Conservation (phyloP, 1,284 basidiomycete species). For the Moniliella sp. region DNA sequence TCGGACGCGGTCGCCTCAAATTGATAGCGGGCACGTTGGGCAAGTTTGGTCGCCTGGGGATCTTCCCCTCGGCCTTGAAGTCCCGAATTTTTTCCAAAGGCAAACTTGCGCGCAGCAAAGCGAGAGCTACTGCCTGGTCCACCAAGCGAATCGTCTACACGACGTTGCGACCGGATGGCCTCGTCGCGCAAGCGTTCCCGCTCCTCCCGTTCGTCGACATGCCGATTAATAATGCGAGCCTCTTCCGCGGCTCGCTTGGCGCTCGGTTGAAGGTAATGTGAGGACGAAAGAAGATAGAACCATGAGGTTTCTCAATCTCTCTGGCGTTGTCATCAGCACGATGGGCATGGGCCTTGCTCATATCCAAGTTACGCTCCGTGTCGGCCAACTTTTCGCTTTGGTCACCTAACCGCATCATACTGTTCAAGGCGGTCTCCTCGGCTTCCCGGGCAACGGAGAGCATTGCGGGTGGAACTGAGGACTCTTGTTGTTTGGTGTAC, state of each 20-base stretch:
- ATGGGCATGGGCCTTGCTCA: constrained; percentile 67
- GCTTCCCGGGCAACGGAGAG: constrained; percentile 73
- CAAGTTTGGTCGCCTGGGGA: constrained; percentile 41
- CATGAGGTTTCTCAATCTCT: constrained; percentile 78
- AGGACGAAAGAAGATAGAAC: constrained; percentile 69
- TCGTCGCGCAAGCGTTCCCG: constrained; percentile 40
- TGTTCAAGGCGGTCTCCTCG: constrained; percentile 78
- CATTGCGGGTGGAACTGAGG: constrained; percentile 73
- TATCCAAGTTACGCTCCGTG: constrained; percentile 83
- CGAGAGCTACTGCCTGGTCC: constrained; percentile 10
- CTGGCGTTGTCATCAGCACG: constrained; percentile 80
- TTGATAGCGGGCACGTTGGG: constrained; percentile 64
- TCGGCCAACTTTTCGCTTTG: constrained; percentile 67
- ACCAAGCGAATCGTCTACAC: constrained; percentile 57
- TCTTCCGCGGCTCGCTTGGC: constrained; percentile 73
- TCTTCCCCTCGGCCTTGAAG: constrained; percentile 43
- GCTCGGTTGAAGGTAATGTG: constrained; percentile 38
- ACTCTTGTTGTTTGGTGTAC: constrained; percentile 78
- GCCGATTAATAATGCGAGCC: constrained; percentile 62
- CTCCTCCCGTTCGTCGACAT: constrained; percentile 66
- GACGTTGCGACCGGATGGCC: constrained; percentile 62
- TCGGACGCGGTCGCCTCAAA: constrained; percentile 84
- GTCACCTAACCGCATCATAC: constrained; percentile 63
- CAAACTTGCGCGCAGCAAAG: too few relatives aligned
- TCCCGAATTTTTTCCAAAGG: constrained; percentile 1